These are phyloP conservation scores for Rosa lucieae DNA, from an alignment of 306 rosid genomes.

Conservation along the genomic window DNA sequence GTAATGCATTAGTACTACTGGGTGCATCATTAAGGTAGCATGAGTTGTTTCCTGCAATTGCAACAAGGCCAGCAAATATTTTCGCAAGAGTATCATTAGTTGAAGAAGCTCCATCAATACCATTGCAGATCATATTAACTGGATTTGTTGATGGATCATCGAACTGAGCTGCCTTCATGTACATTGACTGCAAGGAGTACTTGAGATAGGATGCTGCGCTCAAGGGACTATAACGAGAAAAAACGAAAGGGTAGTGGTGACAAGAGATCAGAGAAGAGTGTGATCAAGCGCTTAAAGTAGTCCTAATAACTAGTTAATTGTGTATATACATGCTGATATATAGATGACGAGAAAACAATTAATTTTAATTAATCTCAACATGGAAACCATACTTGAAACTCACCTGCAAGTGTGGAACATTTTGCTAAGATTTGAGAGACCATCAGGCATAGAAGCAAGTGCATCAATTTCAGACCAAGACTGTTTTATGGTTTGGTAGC, in stretches of 20 bases:
- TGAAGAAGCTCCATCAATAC: slow-evolving; percentile 40
- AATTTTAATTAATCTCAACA: background rate
- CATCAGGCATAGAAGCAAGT: slow-evolving; percentile 36
- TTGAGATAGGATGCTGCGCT: slow-evolving; percentile 19
- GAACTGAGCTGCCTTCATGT: slow-evolving; percentile 44
- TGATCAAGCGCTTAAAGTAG: too few relatives aligned
- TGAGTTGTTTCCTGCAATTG: slow-evolving; percentile 29
- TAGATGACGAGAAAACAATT: too few relatives aligned
- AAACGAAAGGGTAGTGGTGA: background rate
- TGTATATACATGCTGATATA: too few relatives aligned
- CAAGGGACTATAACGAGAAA: slow-evolving; percentile 33
- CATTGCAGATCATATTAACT: slow-evolving; percentile 42
- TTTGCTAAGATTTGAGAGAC: slow-evolving; percentile 42
- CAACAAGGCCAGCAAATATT: slow-evolving; percentile 52
- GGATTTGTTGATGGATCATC: slow-evolving; percentile 43
- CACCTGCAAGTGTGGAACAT: slow-evolving; percentile 52
- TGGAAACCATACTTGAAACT: background rate
- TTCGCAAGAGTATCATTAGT: slow-evolving; percentile 32
- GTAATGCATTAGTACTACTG: background rate
- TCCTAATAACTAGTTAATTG: background rate
- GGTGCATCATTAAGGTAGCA: slow-evolving; percentile 29
- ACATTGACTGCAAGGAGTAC: slow-evolving; percentile 19
- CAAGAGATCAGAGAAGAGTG: background rate
- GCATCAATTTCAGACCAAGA: slow-evolving; percentile 58
- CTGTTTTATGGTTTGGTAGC: slow-evolving; percentile 43